Evolutionary conservation across 2,329 filamentous ascomycete genomes (phyloP), one percentile per base, ranked within the genome.

Genomic region (Cercospora sesami): DNA sequence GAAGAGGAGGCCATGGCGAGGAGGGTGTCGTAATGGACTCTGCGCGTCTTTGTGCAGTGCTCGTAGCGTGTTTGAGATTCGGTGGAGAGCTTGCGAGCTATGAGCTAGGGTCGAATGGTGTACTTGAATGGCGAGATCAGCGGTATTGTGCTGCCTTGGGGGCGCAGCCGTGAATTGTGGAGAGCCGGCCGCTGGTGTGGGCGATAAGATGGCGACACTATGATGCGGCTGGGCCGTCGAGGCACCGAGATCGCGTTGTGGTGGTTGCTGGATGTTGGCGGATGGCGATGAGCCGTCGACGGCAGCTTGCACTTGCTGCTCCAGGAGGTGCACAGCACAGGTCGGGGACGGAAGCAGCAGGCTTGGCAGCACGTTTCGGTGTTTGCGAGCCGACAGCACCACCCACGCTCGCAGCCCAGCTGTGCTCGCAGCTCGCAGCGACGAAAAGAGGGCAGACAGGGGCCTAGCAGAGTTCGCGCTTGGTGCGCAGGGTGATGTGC

Each of bases 1-100:
- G 92, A 92, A 73, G 89, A 85, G 73, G 93, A 94, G 69, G 94
- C 91, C 94, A 97, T 97, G 71, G 69, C 80, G 58, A 68, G 42
- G 67, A 23, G 28, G 23, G 60, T 42, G 62, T 36, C 18, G 63
- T 36, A 21, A 33, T 31, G 45, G 62, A 31, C 8, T 26, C 31
- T 68, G 66, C 66, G 67, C 69, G 68, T 66, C 64, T 66, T 67
- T 66, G 66, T 67, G 68, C 64, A 30, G 65, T 67, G 63, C 48
- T 60, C 51, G 60, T 71, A 67, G 69, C 67, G 69, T 64, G 71
- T 71, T 71, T 73, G 66, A 72, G 66, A 66, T 68, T 62, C 42
- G 45, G 62, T 31, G 33, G 53, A 61, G 66, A 70, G 60, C 66
- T 70, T 63, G 23, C 30, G 51, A 63, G 62, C 51, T 68, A 30